Conservation (phyloP, 345 rosid species). For the Hypericum perforatum region DNA sequence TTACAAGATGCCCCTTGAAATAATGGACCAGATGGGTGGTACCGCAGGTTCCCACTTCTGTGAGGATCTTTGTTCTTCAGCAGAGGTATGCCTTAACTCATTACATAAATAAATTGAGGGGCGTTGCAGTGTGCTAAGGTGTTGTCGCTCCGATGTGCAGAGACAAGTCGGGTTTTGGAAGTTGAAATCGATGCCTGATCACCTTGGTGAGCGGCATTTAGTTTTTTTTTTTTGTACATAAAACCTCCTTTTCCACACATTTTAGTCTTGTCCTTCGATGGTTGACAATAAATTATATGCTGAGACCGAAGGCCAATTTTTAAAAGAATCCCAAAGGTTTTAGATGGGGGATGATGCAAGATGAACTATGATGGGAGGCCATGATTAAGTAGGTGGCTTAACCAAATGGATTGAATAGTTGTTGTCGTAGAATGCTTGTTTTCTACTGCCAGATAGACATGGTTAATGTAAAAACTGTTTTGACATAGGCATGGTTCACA, state of each 20-base stretch:
- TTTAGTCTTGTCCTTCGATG: slow-evolving; percentile 1
- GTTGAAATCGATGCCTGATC: slow-evolving; percentile 37
- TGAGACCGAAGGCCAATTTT: too few species aligned
- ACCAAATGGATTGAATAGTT: too few species aligned
- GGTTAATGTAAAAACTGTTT: too few species aligned
- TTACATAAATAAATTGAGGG: background rate
- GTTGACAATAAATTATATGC: too few species aligned
- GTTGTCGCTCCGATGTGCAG: slow-evolving; percentile 35
- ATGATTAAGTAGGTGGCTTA: too few species aligned
- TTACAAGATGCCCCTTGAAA: slow-evolving; percentile 49
- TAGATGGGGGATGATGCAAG: too few species aligned
- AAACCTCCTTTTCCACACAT: background rate
- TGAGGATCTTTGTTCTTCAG: slow-evolving; percentile 32
- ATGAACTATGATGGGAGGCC: too few species aligned
- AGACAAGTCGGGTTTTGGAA: slow-evolving; percentile 60
- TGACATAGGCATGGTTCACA: too few species aligned
- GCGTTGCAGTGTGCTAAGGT: slow-evolving; percentile 12
- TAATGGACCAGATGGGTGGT: slow-evolving; percentile 50
- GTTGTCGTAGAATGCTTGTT: too few species aligned
- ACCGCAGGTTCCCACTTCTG: slow-evolving; percentile 34
- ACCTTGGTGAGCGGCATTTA: slow-evolving; percentile 39
- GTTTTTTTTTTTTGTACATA: background rate
- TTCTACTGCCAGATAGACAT: too few species aligned
- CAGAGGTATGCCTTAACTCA: slow-evolving; percentile 36
- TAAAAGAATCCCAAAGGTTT: too few species aligned